These are phyloP conservation scores for Iberis pinnata DNA, from an alignment of 345 rosid species.

Conservation along the genomic window DNA sequence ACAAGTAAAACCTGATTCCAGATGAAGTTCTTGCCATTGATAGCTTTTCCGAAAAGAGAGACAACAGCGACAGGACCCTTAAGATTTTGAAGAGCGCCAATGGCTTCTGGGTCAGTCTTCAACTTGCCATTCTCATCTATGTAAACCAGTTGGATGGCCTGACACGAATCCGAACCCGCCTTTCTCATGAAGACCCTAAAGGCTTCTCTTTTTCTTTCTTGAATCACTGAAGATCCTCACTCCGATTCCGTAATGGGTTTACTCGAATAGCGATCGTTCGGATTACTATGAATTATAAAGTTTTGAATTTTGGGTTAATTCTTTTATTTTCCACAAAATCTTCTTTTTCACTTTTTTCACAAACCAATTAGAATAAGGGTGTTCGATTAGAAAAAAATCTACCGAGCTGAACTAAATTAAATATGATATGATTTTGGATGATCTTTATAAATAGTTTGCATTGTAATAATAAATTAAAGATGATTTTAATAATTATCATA, in stretches of 20 bases:
- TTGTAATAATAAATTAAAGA: too few relatives aligned
- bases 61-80: conserved; percentile 37
- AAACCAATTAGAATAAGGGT: too few relatives aligned
- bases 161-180: conserved; percentile 11
- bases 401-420: too few relatives aligned
- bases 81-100: conserved; percentile 34
- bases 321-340: too few relatives aligned
- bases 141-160: conserved; percentile 36
- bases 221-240: conserved; percentile 5
- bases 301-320: not conserved
- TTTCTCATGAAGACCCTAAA: conserved; percentile 3
- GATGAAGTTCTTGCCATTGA: conserved; percentile 34
- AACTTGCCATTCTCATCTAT: conserved; percentile 37
- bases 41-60: conserved; percentile 35
- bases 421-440: too few relatives aligned
- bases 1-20: conserved; percentile 29
- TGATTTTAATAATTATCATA: too few relatives aligned
- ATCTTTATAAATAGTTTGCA: too few relatives aligned
- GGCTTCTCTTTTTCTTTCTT: conserved; percentile 18
- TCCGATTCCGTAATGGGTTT: conserved; percentile 10
- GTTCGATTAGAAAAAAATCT: too few relatives aligned
- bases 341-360: too few relatives aligned
- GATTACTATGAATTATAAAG: conserved; percentile 3
- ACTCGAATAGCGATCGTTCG: not conserved
- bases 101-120: conserved; percentile 39